Conservation (phyloP, 352 stramenopile genomes). For the Blastocystis sp. region DNA sequence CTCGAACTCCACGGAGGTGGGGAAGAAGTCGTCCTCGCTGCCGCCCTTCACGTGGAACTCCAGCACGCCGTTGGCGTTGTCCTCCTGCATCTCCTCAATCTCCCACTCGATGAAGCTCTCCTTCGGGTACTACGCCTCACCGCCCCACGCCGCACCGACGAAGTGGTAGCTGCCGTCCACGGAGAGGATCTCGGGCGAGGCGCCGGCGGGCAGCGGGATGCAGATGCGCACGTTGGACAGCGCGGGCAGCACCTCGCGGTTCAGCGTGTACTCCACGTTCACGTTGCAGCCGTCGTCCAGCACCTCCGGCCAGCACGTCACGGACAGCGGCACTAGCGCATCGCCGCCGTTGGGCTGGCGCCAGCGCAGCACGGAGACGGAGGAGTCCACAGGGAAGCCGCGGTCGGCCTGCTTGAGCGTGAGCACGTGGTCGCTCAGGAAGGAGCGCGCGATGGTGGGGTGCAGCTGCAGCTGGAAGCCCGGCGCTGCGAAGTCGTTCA, state of each 20-base stretch:
- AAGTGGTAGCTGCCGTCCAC: conserved; percentile 43
- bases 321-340: conserved; percentile 17
- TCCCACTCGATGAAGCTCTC: conserved; percentile 62
- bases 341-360: conserved; percentile 4
- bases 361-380: conserved; percentile 53
- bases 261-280: conserved; percentile 63
- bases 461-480: conserved; percentile 47
- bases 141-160: neutral
- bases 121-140: conserved; percentile 60
- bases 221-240: conserved; percentile 46
- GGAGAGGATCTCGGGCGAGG: conserved; percentile 5
- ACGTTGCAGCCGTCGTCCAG: conserved; percentile 17
- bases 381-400: conserved; percentile 46
- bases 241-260: neutral
- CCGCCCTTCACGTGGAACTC: conserved; percentile 53
- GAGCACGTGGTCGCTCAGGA: conserved; percentile 43
- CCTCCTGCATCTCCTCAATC: conserved; percentile 16
- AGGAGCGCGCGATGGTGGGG: conserved; percentile 41
- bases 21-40: conserved; percentile 57
- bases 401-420: conserved; percentile 40
- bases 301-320: conserved; percentile 56
- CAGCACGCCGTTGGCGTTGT: conserved; percentile 43
- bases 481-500: neutral
- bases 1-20: conserved; percentile 55
- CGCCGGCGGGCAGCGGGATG: conserved; percentile 31